Evolutionary conservation across 2,329 filamentous ascomycete genomes (phyloP), one percentile per base, ranked within the genome.

Genomic region (Fusarium citri): DNA sequence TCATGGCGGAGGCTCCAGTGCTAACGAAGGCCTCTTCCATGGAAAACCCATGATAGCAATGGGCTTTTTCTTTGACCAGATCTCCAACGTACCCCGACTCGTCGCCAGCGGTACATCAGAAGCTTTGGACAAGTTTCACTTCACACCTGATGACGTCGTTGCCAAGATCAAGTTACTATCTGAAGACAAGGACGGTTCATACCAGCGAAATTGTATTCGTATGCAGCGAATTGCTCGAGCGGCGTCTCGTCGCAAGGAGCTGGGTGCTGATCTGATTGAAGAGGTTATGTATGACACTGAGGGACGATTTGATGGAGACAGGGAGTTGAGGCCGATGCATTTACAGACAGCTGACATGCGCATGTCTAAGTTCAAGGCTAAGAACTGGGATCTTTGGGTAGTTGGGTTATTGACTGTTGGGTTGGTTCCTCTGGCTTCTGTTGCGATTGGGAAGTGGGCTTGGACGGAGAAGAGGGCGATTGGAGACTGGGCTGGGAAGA

Each of bases 291-390:
- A 77, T 37, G 81, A 83, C 56, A 66, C 74, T 16, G 75, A 76
- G 42, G 65, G 72, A 5, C 50, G 73, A 1, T 56, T 69, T 48
- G 37, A 61, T 12, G 64, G 59, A 11, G 65, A 55, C 18, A 25
- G 41, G 6, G 66, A 68, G 49, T 58, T 72, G 14, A 69, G 76
- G 8, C 78, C 80, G 6, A 82, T 81, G 78, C 81, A 83, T 61
- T 69, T 83, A n/a, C 78, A 83, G 70, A 83, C 81, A 11, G 80
- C 81, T 0, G 80, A 83, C 65, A 76, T 75, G 63, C 74, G 81
- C 20, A 83, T 83, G 79, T 74, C 79, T 1, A 30, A 48, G 5
- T 81, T 75, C 69, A 78, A 77, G 56, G 78, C 77, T 10, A 74
- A 71, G 41, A 83, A 82, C 59, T 79, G 74, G 79, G 80, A 83